Base-by-base conservation (phyloP, 805 yeast species). In the Pachysolen tannophilus region DNA sequence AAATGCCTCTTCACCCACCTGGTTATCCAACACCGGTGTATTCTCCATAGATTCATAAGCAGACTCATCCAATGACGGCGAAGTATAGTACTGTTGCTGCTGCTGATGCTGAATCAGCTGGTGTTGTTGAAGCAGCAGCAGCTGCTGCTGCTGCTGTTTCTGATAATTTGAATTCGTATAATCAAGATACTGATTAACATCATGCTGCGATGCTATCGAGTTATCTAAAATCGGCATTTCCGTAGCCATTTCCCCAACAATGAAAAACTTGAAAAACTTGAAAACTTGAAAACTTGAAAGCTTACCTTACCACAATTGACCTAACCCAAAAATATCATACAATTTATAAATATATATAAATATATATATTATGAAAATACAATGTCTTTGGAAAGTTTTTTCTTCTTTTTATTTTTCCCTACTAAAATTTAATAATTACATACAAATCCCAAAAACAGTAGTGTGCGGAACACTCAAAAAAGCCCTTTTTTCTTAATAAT, bases 161-260 rank as follows among this genome's bases (percentile, higher is more conserved):
- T 20, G 23, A n/a, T 14, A 30, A 14, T 23, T 33, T 11, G 4
- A 20, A n/a, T n/a, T 15, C 11, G 27, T 13, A 15, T 32, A 37
- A 15, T 28, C 28, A 15, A 32, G 20, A 24, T 25, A 37, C 23
- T 37, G 40, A 6, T 33, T 11, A 4, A 37, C 40, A 28, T 37
- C 40, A 18, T 37, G 40, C 20, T 32, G 40, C 19, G 34, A 37
- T 11, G 35, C 21, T 20, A 36, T 31, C 21, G 40, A 20, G 8
- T 25, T 29, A 19, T 37, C 40, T 20, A 37, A 32, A 15, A 34
- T 14, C 7, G 40, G 29, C 40, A 37, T 37, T 14, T 27, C 19
- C 13, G 26, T 23, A 14, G 13, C 13, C 26, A 23, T 23, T 23
- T 11, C n/a, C n/a, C n/a, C n/a, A n/a, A n/a, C n/a, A n/a, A n/a